Conservation (phyloP, 495 filamentous ascomycete species). For the Tirmania nivea region DNA sequence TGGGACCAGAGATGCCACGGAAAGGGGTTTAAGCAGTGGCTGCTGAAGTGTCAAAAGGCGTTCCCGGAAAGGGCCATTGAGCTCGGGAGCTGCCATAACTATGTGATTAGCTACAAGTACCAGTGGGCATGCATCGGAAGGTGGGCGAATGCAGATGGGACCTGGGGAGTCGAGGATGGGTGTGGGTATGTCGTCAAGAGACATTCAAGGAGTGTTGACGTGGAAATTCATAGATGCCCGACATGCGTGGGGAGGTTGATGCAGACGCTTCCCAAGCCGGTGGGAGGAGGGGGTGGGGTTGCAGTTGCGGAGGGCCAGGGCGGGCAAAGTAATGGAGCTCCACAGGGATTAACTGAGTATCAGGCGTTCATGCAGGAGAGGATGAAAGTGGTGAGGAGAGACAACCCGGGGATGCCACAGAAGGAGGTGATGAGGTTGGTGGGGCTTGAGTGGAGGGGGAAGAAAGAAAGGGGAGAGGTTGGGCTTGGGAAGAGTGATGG, state of each 20-base stretch:
- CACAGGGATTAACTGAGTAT: conserved; percentile 28
- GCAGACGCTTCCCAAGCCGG: conserved; percentile 61
- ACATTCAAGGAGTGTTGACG: conserved; percentile 66
- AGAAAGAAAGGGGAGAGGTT: conserved; percentile 13
- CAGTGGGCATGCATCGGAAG: conserved; percentile 48
- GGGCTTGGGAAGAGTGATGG: not conserved
- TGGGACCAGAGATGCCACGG: not conserved
- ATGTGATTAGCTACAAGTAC: conserved; percentile 78
- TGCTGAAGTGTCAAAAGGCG: conserved; percentile 14
- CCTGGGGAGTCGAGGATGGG: not conserved
- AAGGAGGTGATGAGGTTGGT: conserved; percentile 44
- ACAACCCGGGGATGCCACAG: conserved; percentile 31
- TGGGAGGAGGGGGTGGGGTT: not conserved
- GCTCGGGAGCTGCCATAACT: conserved; percentile 71
- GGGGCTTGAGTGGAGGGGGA: conserved; percentile 27
- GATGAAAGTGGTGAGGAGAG: conserved; percentile 32
- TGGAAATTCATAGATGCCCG: conserved; percentile 42
- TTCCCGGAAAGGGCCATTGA: conserved; percentile 35
- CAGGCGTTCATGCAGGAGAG: conserved; percentile 45
- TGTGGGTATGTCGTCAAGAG: conserved; percentile 50
- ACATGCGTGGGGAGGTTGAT: conserved; percentile 40
- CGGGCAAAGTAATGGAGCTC: conserved; percentile 15
- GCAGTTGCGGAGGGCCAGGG: not conserved
- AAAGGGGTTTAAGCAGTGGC: conserved; percentile 7
- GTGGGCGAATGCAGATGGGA: too few species aligned